Conservation (phyloP, 805 yeast genomes). For the Candida coleopterorum region DNA sequence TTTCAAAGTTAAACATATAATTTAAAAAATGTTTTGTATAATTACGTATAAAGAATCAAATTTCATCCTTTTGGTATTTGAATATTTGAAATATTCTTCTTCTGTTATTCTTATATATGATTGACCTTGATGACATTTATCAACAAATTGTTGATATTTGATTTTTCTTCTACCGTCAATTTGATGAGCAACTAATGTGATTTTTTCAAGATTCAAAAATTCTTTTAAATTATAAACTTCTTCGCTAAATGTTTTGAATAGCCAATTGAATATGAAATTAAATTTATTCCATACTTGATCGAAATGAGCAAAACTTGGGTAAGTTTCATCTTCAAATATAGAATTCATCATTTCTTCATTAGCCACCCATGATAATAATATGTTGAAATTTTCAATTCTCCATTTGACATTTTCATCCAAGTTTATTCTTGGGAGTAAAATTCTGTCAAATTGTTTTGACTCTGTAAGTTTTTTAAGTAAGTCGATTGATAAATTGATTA, state of each 20-base stretch:
- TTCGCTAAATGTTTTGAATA: constrained; percentile 10
- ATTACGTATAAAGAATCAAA: constrained; percentile 1
- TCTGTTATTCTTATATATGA: not conserved
- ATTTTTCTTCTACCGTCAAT: not conserved
- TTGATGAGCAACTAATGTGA: not conserved
- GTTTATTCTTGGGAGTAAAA: not conserved
- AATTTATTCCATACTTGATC: constrained; percentile 21
- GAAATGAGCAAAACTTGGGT: constrained; percentile 15
- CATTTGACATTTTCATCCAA: not conserved
- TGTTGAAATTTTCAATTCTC: constrained; percentile 4
- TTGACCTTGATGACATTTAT: not conserved
- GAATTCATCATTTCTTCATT: not conserved
- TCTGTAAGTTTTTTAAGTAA: constrained; percentile 8
- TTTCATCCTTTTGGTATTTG: not conserved
- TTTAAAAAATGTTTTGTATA: constrained; percentile 26
- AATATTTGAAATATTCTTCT: constrained; percentile 2
- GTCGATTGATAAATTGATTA: constrained; percentile 5
- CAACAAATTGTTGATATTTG: not conserved
- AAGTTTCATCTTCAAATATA: constrained; percentile 20
- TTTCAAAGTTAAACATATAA: constrained; percentile 81
- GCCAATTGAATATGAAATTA: constrained; percentile 20
- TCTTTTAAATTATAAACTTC: not conserved
- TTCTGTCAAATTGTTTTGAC: not conserved
- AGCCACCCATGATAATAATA: constrained; percentile 5
- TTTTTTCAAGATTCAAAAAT: not conserved